phyloP scores from a whole-genome alignment of 306 rosid genomes.

The Betula pendula region DNA sequence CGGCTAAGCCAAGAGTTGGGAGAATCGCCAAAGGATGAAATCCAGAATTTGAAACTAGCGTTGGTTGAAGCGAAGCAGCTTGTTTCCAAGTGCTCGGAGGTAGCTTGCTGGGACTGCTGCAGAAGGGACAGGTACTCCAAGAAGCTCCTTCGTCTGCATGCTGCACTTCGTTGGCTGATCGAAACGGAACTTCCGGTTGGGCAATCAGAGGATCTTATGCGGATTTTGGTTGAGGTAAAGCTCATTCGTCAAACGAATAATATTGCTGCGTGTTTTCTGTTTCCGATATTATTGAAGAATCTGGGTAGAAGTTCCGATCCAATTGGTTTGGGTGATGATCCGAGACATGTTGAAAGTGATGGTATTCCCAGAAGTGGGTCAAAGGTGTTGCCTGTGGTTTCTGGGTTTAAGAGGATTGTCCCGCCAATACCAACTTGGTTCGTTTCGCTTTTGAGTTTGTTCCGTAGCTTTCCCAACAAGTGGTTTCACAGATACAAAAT shows the following conservation, averaged over 20 bases:
- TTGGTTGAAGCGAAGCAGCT: constrained; percentile 29
- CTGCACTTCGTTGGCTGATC: constrained; percentile 13
- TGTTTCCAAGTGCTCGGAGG: constrained; percentile 30
- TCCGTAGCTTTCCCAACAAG: neutral
- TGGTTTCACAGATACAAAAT: neutral
- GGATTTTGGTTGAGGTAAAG: neutral
- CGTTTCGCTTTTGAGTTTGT: neutral
- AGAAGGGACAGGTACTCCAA: constrained; percentile 14
- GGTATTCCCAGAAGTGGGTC: neutral
- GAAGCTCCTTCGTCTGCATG: constrained; percentile 19
- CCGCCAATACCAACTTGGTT: neutral
- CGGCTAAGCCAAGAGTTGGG: neutral
- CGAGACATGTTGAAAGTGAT: neutral
- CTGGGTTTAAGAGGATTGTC: constrained; percentile 7
- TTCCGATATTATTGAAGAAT: neutral
- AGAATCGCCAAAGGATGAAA: neutral
- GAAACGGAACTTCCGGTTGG: constrained; percentile 9
- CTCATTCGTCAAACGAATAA: neutral
- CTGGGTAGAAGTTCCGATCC: neutral
- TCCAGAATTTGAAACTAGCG: neutral
- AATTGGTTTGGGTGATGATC: too few relatives aligned
- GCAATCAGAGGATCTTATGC: neutral
- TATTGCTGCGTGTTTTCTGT: neutral
- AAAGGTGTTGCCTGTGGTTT: constrained; percentile 4
- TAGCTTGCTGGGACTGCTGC: constrained; percentile 19